phyloP scores from a whole-genome alignment of 108 stramenopile genomes.

The Schizochytrium sp. region DNA sequence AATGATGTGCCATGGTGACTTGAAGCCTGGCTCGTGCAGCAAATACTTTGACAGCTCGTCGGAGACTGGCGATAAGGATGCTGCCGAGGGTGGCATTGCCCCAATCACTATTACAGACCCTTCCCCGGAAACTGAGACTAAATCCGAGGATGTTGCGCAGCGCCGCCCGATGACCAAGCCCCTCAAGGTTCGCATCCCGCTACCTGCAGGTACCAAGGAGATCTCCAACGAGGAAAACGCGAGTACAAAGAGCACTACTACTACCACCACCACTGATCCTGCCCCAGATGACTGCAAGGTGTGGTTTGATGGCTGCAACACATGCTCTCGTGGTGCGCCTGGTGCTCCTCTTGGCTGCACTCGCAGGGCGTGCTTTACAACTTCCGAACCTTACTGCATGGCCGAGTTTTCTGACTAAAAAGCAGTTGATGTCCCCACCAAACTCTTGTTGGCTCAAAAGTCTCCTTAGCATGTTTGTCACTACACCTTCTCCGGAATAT shows the following conservation, averaged over 20 bases:
- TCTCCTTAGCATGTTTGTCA: not conserved
- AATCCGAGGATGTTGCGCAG: too few species aligned
- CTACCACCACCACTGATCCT: not conserved
- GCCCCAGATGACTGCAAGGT: not conserved
- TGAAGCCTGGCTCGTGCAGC: not conserved
- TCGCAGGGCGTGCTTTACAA: not conserved
- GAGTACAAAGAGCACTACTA: not conserved
- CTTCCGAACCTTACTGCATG: slow-evolving; percentile 29
- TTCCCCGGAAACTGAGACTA: not conserved
- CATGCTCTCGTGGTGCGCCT: not conserved
- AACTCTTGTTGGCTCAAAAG: not conserved
- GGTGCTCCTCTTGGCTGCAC: not conserved
- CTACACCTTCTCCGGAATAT: not conserved
- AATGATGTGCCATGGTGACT: slow-evolving; percentile 2
- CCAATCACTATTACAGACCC: not conserved
- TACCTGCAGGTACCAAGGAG: too few species aligned
- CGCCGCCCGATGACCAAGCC: too few species aligned
- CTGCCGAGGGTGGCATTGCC: not conserved
- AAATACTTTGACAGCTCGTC: not conserved
- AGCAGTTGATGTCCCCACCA: not conserved
- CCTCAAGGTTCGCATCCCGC: too few species aligned
- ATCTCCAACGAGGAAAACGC: not conserved
- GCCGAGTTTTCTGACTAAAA: not conserved
- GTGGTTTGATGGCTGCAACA: slow-evolving; percentile 54
- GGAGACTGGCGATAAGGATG: not conserved